Evolutionary conservation across 1,284 basidiomycete genomes (phyloP), one percentile per base, ranked within the genome.

Genomic region (Ganoderma resinaceum): DNA sequence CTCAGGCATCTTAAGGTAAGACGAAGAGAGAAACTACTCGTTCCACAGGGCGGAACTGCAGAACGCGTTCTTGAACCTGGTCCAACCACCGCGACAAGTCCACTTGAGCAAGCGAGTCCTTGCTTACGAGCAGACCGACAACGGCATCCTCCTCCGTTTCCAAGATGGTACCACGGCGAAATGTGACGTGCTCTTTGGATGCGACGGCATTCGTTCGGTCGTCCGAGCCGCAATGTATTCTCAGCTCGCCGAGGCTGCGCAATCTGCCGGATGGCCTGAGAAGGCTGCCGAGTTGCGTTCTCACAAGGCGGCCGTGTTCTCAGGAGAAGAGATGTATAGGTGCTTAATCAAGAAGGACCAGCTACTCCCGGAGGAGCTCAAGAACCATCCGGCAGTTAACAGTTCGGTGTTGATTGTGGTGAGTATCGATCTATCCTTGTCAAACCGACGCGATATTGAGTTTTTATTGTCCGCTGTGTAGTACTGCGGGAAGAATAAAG

Each of bases 41-140:
- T 83, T 87, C 69, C 86, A 87, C 74, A 82, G 87, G 2, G 81
- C 85, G 42, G 85, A 87, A 68, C 86, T 87, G 71, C 85, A 87
- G 65, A 79, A 80, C 57, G 82, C 81, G 0, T 81, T 88, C 67
- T 79, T 87, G 12, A 73, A 78, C 61, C 81, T 79, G 62, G 77
- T 88, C 20, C 81, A 82, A 3, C 70, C 79, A 49, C 75, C 81
- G 12, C 82, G 79, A 69, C 76, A 76, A 46, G 80, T 82, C 12
- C 80, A 82, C 63, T 84, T 83, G 74, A 81, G 79, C 14, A 88
- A 87, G 75, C 84, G 86, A 8, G 78, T 87, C 61, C 77, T 78
- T 61, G 83, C 83, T 23, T 89, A 86, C 74, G 75, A 72, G 0
- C 83, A 86, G 72, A 76, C 75, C 16, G 18, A 49, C 23, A 62